Evolutionary conservation across 306 rosid genomes (phyloP).

Genomic region (Adenanthera pavonina): DNA sequence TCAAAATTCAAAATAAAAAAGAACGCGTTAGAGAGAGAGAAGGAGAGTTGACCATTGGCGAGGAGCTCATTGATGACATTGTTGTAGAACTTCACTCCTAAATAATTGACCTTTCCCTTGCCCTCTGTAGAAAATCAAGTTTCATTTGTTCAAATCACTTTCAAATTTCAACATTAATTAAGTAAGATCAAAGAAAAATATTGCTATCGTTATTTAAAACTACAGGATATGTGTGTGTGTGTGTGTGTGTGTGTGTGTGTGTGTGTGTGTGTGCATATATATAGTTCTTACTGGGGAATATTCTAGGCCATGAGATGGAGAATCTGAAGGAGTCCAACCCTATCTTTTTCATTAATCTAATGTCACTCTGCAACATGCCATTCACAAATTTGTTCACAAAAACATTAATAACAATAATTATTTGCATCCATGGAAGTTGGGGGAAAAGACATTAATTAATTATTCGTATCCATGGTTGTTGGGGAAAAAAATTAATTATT

Average conservation of each 20-base stretch:
- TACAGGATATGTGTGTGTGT: too few species aligned
- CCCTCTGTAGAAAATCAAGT: constrained; percentile 42
- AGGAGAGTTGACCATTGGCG: constrained; percentile 44
- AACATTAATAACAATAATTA: neutral
- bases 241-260: too few species aligned
- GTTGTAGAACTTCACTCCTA: constrained; percentile 61
- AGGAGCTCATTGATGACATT: constrained; percentile 54
- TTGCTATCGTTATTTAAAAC: neutral
- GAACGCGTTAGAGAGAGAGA: neutral
- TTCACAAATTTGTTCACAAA: neutral
- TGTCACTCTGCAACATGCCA: constrained; percentile 47
- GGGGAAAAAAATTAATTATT: too few species aligned
- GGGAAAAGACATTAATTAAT: too few species aligned
- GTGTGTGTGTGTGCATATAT: too few species aligned
- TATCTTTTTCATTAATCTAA: constrained; percentile 50
- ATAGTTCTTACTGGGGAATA: constrained; percentile 51
- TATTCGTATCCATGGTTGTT: too few species aligned
- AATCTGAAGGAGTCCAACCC: constrained; percentile 63
- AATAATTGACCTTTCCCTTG: constrained; percentile 32
- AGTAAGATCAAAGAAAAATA: neutral
- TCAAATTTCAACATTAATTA: neutral
- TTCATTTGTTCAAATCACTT: neutral
- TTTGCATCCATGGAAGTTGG: too few species aligned
- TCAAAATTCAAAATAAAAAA: neutral
- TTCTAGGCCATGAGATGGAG: constrained; percentile 66